Evolutionary conservation across 768 basidiomycete genomes (phyloP), one percentile per base, ranked within the genome.

Genomic region (Pleurotus ostreatus): DNA sequence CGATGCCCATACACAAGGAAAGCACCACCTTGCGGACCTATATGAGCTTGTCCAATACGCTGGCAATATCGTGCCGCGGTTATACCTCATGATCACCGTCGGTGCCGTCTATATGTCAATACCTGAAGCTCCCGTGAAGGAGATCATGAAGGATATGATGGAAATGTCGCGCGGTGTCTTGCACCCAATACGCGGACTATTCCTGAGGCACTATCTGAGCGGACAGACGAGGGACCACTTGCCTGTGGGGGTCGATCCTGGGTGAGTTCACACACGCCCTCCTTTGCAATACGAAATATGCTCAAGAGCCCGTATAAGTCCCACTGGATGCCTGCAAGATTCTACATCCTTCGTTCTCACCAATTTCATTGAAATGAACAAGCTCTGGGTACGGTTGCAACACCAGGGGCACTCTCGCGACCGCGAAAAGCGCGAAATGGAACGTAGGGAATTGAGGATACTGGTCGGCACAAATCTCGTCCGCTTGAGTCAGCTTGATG

Each of bases 91-190:
- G 97, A 97, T 98, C 64, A 98, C 97, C 39, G 96, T 99, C 59
- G 97, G 97, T 61, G 92, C 96, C 0, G 95, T 98, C 37, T 99
- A 98, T 79, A 98, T 99, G 97, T 94, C 94, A 25, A 87, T 98
- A 51, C 86, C 94, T 2, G 96, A 97, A 57, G 95, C 96, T 8
- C 96, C 96, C 3, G 87, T 98, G 55, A 97, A 94, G 78, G 96
- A 99, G 75, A 94, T 99, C 60, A 99, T 98, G 96, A 98, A 97
- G 79, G 97, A 99, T 71, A 98, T 98, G 96, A 89, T 99, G 89
- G 97, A 99, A 71, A 98, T 98, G 97, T 94, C 94, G 37, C 79
- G 94, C 16, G 97, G 97, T 59, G 94, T 99, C 4, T 79, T 98
- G 60, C 94, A 98, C 68, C 96, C 97, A n/a, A 93, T 94, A 49